Conservation (phyloP, 2,329 filamentous ascomycete genomes). For the Emergomyces africanus region DNA sequence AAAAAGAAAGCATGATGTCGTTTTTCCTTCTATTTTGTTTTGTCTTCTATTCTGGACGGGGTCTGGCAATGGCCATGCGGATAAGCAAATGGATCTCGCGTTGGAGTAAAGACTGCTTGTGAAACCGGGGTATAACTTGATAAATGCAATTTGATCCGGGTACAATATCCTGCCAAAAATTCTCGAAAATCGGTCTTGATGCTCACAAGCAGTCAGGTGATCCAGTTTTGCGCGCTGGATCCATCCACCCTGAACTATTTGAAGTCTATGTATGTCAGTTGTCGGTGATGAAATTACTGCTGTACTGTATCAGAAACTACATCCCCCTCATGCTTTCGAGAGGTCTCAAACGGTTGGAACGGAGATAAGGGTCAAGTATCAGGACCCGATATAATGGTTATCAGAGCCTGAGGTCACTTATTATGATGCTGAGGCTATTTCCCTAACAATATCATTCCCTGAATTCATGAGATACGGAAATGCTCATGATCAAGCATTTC, state of each 20-base stretch:
- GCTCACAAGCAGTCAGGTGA: not conserved
- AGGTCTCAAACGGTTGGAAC: not conserved
- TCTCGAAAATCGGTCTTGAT: not conserved
- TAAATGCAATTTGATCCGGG: not conserved
- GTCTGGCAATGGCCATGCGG: not conserved
- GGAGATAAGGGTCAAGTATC: not conserved
- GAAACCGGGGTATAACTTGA: not conserved
- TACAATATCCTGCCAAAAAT: not conserved
- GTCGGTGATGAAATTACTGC: too few relatives aligned
- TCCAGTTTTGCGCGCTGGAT: not conserved
- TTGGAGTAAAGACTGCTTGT: not conserved
- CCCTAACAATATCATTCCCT: not conserved
- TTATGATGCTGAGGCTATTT: not conserved
- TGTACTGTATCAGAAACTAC: not conserved
- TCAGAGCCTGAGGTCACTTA: not conserved
- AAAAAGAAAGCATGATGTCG: constrained; percentile 75
- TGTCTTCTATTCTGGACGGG: not conserved
- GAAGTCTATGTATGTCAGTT: not conserved
- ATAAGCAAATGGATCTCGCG: not conserved
- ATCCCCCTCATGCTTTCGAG: not conserved
- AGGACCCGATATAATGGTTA: not conserved
- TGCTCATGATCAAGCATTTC: not conserved
- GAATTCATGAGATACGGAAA: too few relatives aligned
- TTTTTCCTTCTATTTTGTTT: not conserved
- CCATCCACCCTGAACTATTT: not conserved